These are phyloP conservation scores for Patellifolia procumbens DNA, from an alignment of 179 eudicot genomes.

Conservation along the genomic window DNA sequence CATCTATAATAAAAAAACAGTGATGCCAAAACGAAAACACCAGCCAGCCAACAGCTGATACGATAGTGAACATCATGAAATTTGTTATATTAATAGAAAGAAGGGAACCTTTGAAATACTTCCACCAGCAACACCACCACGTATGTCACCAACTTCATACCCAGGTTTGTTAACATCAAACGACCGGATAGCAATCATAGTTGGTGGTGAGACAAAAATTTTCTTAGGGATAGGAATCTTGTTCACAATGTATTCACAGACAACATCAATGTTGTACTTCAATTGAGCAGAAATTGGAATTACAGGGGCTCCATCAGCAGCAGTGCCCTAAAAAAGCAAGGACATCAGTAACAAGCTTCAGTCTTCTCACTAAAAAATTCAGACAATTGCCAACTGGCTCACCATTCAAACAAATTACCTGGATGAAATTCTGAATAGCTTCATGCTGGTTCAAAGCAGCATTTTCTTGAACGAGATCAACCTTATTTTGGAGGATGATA, in stretches of 20 bases:
- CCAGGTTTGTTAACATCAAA: no score
- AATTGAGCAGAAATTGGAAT: no score
- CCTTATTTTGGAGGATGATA: constrained; percentile 88
- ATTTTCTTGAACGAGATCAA: constrained; percentile 94
- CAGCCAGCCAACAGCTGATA: neutral
- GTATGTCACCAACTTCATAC: no score
- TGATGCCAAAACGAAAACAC: neutral
- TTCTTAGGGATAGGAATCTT: constrained; percentile 92
- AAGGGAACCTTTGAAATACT: constrained; percentile 69
- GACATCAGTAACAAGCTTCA: neutral
- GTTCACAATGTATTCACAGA: constrained; percentile 82
- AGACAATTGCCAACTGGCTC: no score
- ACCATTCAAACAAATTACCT: constrained; percentile 41
- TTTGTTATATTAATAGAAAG: constrained; percentile 6
- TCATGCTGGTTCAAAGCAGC: constrained; percentile 92
- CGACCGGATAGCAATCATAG: no score
- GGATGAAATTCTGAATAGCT: constrained; percentile 76
- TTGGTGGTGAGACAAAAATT: constrained; percentile 81
- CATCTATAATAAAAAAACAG: constrained; percentile 6
- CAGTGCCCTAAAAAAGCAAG: constrained; percentile 43
- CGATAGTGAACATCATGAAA: no score
- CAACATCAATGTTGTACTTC: no score
- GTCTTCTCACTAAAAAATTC: no score
- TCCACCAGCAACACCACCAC: no score
- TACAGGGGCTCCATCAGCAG: no score